Evolutionary conservation across 208 protist species (phyloP), one percentile per base, ranked within the genome.

Genomic region (Trypanosoma congolense): DNA sequence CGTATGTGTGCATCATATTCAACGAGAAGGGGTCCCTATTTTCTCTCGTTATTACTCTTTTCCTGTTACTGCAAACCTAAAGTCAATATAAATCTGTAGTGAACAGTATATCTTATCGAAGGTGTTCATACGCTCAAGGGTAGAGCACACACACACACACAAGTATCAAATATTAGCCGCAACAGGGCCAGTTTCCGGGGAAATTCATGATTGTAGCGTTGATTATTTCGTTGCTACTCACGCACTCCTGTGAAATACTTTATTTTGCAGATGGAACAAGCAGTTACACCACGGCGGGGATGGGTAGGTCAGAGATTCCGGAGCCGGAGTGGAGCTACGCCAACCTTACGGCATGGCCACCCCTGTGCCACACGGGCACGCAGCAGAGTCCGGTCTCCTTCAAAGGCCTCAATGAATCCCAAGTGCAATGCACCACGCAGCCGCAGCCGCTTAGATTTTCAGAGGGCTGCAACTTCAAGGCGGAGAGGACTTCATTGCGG

Each of bases 381-480:
- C 65, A 66, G 24, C 81, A 89, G 50, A 89, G 80, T 46, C 85
- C 80, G 43, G 77, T 89, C 49, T 87, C 77, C 36, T 87, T 89
- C 51, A 50, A 65, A 0, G 75, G 84, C 21, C 56, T 89, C 16
- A 62, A 73, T 54, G 65, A 78, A 25, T 60, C 57, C 12, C 65
- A 79, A 41, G 69, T 83, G 28, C 45, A 77, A 22, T 68, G 52
- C 26, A 50, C 41, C 16, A 61, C 51, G 21, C 50, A 29, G 28
- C 49, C 82, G 18, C 22, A 44, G 25, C 56, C 62, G 10, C 64
- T 89, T 22, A 41, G 73, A 41, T 83, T 92, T 43, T 89, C 85
- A 16, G 16, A 67, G 3, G 47, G 65, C 24, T 92, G 81, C 52
- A 51, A 65, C 10, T 89, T 90, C 46, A 45, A 52, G 5, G 48